phyloP scores from a whole-genome alignment of 2,329 filamentous ascomycete species.

The Calonectria honghensis region DNA sequence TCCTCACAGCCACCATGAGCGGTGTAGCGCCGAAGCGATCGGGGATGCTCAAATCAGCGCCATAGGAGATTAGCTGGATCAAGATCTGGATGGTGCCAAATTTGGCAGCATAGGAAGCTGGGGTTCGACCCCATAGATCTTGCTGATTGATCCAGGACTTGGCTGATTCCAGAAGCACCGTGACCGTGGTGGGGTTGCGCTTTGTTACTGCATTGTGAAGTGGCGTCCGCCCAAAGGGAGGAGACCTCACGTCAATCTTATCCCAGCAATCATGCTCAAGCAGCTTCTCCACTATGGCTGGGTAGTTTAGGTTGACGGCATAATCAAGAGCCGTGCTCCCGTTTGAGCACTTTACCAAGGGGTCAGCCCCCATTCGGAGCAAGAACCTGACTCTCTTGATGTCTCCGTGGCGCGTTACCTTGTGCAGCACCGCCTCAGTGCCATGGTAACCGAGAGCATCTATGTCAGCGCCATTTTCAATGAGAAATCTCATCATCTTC shows the following conservation, averaged over 20 bases:
- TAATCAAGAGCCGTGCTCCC: not conserved
- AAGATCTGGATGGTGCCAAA: not conserved
- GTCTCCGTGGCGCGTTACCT: not conserved
- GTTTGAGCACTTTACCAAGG: not conserved
- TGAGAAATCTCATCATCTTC: not conserved
- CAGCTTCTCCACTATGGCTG: not conserved
- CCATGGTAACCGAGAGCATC: not conserved
- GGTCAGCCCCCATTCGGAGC: not conserved
- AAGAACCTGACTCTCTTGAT: not conserved
- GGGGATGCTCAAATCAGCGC: not conserved
- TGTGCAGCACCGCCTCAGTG: not conserved
- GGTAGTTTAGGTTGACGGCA: not conserved
- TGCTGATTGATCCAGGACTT: not conserved
- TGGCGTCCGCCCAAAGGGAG: not conserved
- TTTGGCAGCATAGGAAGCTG: not conserved
- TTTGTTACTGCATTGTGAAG: not conserved
- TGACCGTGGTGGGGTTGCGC: not conserved
- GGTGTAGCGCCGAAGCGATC: not conserved
- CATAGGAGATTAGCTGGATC: not conserved
- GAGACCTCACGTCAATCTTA: not conserved
- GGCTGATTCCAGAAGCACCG: not conserved
- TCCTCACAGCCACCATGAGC: not conserved
- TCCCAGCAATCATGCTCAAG: not conserved
- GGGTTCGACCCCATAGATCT: not conserved
- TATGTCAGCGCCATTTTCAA: constrained; percentile 4